Evolutionary conservation across 1,284 basidiomycete species (phyloP).

Genomic region (Leccinum pachyderme): DNA sequence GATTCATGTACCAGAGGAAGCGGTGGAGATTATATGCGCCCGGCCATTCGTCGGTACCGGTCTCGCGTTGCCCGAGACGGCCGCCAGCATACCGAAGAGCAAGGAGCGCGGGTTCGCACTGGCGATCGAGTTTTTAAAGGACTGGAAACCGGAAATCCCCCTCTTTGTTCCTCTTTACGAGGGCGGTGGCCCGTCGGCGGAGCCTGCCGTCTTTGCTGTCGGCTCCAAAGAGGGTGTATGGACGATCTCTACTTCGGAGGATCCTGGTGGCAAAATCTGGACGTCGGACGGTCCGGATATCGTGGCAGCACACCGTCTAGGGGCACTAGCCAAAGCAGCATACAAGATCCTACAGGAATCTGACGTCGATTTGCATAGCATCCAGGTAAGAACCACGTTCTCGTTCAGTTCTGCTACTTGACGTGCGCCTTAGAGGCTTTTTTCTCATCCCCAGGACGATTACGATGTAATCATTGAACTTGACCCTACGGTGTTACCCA

Average conservation of each 20-base stretch:
- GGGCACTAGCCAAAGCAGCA: constrained; percentile 72
- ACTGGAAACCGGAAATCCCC: constrained; percentile 82
- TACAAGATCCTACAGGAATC: constrained; percentile 37
- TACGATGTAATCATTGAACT: constrained; percentile 88
- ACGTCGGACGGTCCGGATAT: constrained; percentile 61
- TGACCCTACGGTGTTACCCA: constrained; percentile 60
- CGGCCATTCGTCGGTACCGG: constrained; percentile 49
- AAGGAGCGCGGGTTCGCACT: constrained; percentile 83
- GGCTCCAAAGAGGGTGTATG: constrained; percentile 60
- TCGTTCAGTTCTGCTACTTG: constrained; percentile 2
- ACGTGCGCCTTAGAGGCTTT: constrained; percentile 57
- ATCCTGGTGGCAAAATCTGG: constrained; percentile 77
- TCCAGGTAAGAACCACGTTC: constrained; percentile 45
- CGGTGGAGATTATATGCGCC: constrained; percentile 84
- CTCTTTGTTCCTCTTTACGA: constrained; percentile 61
- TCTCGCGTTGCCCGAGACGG: constrained; percentile 13
- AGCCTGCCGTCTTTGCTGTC: constrained; percentile 22
- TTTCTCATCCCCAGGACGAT: constrained; percentile 79
- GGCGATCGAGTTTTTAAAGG: constrained; percentile 72
- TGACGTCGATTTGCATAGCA: constrained; percentile 37
- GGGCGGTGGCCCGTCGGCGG: constrained; percentile 25
- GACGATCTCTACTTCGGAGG: constrained; percentile 81
- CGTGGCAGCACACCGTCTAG: constrained; percentile 70
- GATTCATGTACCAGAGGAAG: constrained; percentile 70
- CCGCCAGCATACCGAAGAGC: constrained; percentile 50